Percentiles rank a stretch among this genome's conserved stretches.
phyloP scores from a whole-genome alignment of 2,329 filamentous ascomycete genomes.

The Trichoderma oligosporum region DNA sequence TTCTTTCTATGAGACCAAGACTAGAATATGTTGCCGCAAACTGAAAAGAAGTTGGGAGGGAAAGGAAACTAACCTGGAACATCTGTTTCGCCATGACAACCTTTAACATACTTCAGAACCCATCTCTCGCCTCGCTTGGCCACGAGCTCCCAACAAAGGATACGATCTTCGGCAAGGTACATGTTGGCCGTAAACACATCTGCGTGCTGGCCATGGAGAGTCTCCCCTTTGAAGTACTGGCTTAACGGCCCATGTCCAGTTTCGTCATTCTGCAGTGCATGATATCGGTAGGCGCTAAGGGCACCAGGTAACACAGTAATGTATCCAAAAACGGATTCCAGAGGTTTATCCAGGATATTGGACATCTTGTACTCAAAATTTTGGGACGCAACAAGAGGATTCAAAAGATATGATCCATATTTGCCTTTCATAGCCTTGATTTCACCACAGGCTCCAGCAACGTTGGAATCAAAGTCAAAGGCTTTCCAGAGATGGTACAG shows the following conservation, averaged over 20 bases:
- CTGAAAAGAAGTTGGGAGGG: background rate
- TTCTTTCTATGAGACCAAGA: background rate
- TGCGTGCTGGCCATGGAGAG: constrained; percentile 89
- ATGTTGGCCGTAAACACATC: constrained; percentile 98
- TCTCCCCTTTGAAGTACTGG: constrained; percentile 99
- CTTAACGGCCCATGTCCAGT: constrained; percentile 92
- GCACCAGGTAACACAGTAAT: constrained; percentile 96
- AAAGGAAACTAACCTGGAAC: constrained; percentile 73
- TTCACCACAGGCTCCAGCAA: constrained; percentile 93
- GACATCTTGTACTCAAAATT: constrained; percentile 99
- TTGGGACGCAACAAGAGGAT: constrained; percentile 91
- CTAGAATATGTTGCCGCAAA: background rate
- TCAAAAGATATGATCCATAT: constrained; percentile 76
- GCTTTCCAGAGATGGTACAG: constrained; percentile 99
- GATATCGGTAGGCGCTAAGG: constrained; percentile 90
- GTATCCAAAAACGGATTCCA: constrained; percentile 96
- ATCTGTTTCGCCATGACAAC: constrained; percentile 94
- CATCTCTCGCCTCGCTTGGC: constrained; percentile 92
- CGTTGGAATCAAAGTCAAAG: constrained; percentile 95
- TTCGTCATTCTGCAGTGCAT: constrained; percentile 93
- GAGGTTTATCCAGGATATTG: constrained; percentile 94
- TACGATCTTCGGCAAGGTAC: constrained; percentile 87
- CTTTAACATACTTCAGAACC: constrained; percentile 97
- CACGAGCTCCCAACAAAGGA: constrained; percentile 90
- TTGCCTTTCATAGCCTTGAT: constrained; percentile 96